These are phyloP conservation scores for Candolleomyces efflorescens DNA, from an alignment of 768 basidiomycete species.

Conservation along the genomic window DNA sequence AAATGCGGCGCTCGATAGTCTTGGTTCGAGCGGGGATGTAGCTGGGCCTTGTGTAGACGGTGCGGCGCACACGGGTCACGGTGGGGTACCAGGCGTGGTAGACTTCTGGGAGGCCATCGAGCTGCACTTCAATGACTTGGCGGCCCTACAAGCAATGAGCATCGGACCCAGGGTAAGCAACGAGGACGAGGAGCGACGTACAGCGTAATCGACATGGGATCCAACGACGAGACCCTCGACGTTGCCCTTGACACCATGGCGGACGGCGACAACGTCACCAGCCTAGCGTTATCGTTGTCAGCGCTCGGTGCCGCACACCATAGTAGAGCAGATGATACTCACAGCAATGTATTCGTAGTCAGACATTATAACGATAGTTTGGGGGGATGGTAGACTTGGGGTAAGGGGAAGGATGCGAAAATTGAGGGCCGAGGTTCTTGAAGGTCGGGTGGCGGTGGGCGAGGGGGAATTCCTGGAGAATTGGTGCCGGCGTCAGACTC, in stretches of 20 bases:
- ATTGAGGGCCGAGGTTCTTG: not conserved
- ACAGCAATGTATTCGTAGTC: not conserved
- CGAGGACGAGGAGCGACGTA: conserved; percentile 31
- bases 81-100: conserved; percentile 78
- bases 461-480: not conserved
- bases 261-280: conserved; percentile 78
- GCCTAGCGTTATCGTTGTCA: conserved; percentile 35
- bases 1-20: conserved; percentile 71
- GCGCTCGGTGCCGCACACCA: not conserved
- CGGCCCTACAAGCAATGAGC: conserved; percentile 51
- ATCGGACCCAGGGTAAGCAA: not conserved
- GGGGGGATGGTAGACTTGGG: not conserved
- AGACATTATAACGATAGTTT: not conserved
- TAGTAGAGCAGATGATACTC: not conserved
- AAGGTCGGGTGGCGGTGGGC: not conserved
- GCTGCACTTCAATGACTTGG: conserved; percentile 78
- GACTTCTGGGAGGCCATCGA: conserved; percentile 53
- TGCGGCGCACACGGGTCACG: conserved; percentile 74
- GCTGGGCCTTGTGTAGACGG: conserved; percentile 52
- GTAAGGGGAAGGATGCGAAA: not conserved
- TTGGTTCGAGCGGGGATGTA: conserved; percentile 30
- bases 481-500: conserved; percentile 1
- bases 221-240: conserved; percentile 81
- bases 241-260: conserved; percentile 56
- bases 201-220: conserved; percentile 64